Percentiles rank a stretch among this genome's conserved stretches.
Evolutionary conservation across 208 protist genomes (phyloP).

Genomic region (Leishmania turanica): DNA sequence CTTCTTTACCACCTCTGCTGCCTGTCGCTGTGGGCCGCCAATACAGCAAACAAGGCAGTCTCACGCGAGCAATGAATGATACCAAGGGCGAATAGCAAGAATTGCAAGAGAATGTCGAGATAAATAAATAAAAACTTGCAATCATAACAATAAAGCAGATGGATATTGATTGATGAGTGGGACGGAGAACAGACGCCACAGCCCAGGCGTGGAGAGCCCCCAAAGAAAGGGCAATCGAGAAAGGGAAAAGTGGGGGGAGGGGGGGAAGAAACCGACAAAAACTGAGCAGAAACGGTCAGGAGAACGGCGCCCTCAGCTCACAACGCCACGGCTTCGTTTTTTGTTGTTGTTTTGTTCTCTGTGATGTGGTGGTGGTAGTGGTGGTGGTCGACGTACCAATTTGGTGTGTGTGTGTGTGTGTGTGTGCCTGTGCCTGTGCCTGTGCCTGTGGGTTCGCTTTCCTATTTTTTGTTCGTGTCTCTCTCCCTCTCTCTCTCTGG

Average conservation of each 20-base stretch:
- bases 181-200: not conserved
- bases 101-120: not conserved
- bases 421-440: not conserved
- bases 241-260: not conserved
- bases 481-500: not conserved
- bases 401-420: not conserved
- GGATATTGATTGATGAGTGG: not conserved
- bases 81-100: not conserved
- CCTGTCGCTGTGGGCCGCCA: not conserved
- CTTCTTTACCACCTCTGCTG: not conserved
- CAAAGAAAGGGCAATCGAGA: not conserved
- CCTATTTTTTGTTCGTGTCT: not conserved
- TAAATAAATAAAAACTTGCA: not conserved
- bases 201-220: not conserved
- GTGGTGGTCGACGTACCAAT: not conserved
- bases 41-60: not conserved
- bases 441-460: not conserved
- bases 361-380: not conserved
- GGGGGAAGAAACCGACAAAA: not conserved
- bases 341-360: not conserved
- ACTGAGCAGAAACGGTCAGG: not conserved
- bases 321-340: not conserved
- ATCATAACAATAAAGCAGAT: not conserved
- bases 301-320: not conserved
- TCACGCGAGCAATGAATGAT: not conserved